phyloP scores from a whole-genome alignment of 164 flowering plant genomes.

The Vitis vinifera region DNA sequence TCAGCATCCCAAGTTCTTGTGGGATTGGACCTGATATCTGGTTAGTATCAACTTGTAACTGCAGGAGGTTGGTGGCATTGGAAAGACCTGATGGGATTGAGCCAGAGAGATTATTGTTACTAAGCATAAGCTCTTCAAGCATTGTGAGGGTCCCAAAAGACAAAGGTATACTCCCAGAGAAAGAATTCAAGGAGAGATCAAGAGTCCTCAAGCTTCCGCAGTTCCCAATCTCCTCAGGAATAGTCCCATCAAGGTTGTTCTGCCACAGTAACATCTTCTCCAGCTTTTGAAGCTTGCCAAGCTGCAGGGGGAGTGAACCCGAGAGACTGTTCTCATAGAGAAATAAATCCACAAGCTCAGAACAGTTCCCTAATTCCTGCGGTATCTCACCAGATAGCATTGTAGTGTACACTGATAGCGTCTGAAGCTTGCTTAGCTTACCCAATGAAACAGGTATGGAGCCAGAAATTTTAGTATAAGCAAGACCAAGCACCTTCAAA shows the following conservation, averaged over 20 bases:
- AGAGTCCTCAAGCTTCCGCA: slow-evolving; percentile 42
- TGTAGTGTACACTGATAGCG: slow-evolving; percentile 6
- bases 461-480: slow-evolving; percentile 46
- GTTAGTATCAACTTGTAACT: slow-evolving; percentile 39
- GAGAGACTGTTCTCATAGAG: slow-evolving; percentile 21
- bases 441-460: slow-evolving; percentile 17
- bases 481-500: slow-evolving; percentile 50
- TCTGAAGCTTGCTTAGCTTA: slow-evolving; percentile 7
- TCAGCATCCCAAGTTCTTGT: slow-evolving; percentile 34
- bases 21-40: slow-evolving; percentile 48
- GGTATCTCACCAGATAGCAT: slow-evolving; percentile 11
- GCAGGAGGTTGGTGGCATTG: slow-evolving; percentile 23
- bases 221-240: slow-evolving; percentile 62
- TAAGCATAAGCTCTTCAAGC: slow-evolving; percentile 45
- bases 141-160: slow-evolving; percentile 44
- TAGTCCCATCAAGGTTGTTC: slow-evolving; percentile 49
- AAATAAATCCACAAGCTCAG: slow-evolving; percentile 34
- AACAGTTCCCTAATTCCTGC: slow-evolving; percentile 4
- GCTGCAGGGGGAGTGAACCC: slow-evolving; percentile 48
- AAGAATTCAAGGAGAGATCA: slow-evolving; percentile 54
- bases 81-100: slow-evolving; percentile 33
- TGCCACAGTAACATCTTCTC: slow-evolving; percentile 64
- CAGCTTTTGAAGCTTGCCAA: slow-evolving; percentile 52
- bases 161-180: slow-evolving; percentile 59
- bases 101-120: slow-evolving; percentile 37